phyloP scores from a whole-genome alignment of 768 basidiomycete genomes.

The Boletus reticuloceps region DNA sequence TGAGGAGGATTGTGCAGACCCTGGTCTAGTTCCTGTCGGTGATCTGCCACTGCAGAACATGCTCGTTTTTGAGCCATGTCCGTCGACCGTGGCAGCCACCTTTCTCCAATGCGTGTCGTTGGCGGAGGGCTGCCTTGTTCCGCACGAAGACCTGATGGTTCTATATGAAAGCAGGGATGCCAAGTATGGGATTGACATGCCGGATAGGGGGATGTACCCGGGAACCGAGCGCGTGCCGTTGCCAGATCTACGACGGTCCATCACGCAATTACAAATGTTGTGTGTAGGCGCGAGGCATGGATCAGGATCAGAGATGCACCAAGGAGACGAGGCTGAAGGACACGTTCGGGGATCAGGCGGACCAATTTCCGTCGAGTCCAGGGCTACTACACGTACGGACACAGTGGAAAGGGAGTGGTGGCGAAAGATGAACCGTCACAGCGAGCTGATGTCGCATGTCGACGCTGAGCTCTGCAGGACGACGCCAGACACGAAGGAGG shows the following conservation, averaged over 20 bases:
- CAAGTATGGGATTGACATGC: conserved; percentile 23
- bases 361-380: conserved; percentile 32
- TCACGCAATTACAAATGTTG: conserved; percentile 60
- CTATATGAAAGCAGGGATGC: conserved; percentile 42
- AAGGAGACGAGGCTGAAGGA: conserved; percentile 29
- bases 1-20: conserved; percentile 46
- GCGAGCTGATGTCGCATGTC: conserved; percentile 52
- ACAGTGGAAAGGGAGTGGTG: conserved; percentile 22
- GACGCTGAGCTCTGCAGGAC: conserved; percentile 49
- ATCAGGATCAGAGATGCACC: conserved; percentile 27
- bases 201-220: conserved; percentile 36
- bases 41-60: conserved; percentile 78
- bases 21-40: conserved; percentile 62
- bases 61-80: conserved; percentile 63
- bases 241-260: conserved; percentile 64
- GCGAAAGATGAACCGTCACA: conserved; percentile 29
- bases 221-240: conserved; percentile 28
- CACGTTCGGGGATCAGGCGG: conserved; percentile 28
- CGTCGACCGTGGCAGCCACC: conserved; percentile 50
- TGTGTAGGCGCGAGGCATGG: conserved; percentile 36
- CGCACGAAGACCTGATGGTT: conserved; percentile 39
- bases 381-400: conserved; percentile 17
- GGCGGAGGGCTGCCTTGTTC: conserved; percentile 50
- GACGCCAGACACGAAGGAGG: conserved; percentile 38
- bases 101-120: conserved; percentile 67